Conservation (phyloP, 108 stramenopile species). For the Nitzschia sp. region DNA sequence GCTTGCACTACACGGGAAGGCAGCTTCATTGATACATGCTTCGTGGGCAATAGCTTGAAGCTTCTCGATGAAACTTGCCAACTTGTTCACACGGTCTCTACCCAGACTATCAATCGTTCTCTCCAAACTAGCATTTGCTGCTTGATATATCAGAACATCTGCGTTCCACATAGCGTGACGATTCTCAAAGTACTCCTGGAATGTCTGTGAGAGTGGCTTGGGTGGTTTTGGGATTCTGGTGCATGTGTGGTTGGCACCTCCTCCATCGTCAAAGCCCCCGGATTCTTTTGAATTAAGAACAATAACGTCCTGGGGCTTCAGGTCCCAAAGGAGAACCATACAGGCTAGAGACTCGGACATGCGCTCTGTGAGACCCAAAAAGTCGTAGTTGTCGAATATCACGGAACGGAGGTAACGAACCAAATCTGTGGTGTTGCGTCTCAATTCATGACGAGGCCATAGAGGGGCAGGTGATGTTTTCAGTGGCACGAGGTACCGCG, state of each 20-base stretch:
- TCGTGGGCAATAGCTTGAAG: slow-evolving; percentile 4
- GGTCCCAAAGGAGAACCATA: slow-evolving; percentile 28
- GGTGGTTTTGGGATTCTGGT: slow-evolving; percentile 20
- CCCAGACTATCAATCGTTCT: slow-evolving; percentile 26
- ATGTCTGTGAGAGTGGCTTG: background rate
- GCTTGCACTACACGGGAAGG: slow-evolving; percentile 17
- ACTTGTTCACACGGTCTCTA: background rate
- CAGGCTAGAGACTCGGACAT: slow-evolving; percentile 30
- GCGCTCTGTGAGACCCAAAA: slow-evolving; percentile 26
- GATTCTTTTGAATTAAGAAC: slow-evolving; percentile 20
- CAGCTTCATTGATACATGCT: slow-evolving; percentile 12
- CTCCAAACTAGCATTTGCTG: slow-evolving; percentile 31
- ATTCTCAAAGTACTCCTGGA: slow-evolving; percentile 25
- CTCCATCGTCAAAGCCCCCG: slow-evolving; percentile 32
- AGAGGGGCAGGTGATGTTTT: slow-evolving; percentile 8
- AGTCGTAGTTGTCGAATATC: slow-evolving; percentile 31
- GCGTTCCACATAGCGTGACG: slow-evolving; percentile 23
- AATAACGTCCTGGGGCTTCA: slow-evolving; percentile 16
- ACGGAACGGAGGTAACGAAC: background rate
- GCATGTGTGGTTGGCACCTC: slow-evolving; percentile 13
- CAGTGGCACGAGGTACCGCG: slow-evolving; percentile 7
- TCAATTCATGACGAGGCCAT: slow-evolving; percentile 20
- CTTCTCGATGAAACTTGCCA: background rate
- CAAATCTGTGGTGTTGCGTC: slow-evolving; percentile 1
- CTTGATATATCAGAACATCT: slow-evolving; percentile 32